Conservation (phyloP, 2,329 filamentous ascomycete genomes). For the Pestalotiopsis sp. region DNA sequence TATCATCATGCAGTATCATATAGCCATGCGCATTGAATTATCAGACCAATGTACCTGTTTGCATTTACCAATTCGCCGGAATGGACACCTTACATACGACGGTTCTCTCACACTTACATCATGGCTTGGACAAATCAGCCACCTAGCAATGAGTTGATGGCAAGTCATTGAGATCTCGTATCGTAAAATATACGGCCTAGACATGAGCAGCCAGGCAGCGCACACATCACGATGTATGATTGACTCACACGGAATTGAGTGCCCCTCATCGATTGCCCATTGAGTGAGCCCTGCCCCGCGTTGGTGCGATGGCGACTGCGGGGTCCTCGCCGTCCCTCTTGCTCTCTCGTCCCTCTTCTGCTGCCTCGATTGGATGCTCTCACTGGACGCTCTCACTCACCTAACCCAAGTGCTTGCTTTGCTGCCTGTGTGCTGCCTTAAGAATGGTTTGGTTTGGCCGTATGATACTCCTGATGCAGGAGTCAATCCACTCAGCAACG, state of each 20-base stretch:
- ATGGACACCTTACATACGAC: neutral
- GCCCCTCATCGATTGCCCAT: neutral
- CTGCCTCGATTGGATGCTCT: constrained; percentile 2
- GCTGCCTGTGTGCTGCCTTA: neutral
- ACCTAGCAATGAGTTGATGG: neutral
- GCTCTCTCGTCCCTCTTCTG: neutral
- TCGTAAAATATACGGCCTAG: neutral
- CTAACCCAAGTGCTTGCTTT: constrained; percentile 7
- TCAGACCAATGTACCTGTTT: too few relatives aligned
- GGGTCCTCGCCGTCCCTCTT: neutral
- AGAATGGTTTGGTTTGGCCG: neutral
- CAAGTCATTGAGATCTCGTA: neutral
- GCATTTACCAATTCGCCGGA: too few relatives aligned
- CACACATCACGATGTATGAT: neutral
- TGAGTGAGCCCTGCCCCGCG: neutral
- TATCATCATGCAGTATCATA: too few relatives aligned
- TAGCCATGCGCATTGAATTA: too few relatives aligned
- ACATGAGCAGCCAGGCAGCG: neutral
- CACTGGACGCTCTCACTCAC: constrained; percentile 1
- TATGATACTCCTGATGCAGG: neutral
- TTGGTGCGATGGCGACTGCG: neutral
- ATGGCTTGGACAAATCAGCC: neutral
- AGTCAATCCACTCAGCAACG: neutral
- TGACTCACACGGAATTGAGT: constrained; percentile 1
- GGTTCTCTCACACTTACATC: neutral